Percentiles rank a stretch among this genome's conserved stretches.
These are phyloP conservation scores for Ulmus americana DNA, from an alignment of 331 rosid species.

Conservation along the genomic window DNA sequence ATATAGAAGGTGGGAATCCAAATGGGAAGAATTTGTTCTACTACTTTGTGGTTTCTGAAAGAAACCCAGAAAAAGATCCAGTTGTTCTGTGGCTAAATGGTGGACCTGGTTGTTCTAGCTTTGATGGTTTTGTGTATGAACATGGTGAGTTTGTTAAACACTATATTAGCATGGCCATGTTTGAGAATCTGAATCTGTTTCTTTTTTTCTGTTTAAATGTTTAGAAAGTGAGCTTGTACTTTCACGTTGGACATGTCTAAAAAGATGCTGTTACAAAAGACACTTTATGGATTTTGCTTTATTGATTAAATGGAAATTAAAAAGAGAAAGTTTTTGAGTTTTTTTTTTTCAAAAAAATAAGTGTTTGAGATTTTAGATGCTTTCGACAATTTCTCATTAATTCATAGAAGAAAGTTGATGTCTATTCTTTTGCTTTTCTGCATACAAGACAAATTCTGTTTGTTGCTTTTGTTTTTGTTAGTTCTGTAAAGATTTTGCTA, in stretches of 20 bases:
- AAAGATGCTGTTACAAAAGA: background rate
- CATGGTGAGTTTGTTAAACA: constrained; percentile 21
- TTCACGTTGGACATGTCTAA: constrained; percentile 5
- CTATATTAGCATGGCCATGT: background rate
- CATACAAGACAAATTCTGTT: constrained; percentile 7
- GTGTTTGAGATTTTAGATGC: background rate
- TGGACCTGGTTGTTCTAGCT: constrained; percentile 57
- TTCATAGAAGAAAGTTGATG: background rate
- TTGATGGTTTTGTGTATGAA: constrained; percentile 49
- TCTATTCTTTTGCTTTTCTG: background rate
- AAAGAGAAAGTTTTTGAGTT: background rate
- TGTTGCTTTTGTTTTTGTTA: background rate
- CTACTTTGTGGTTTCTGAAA: constrained; percentile 42
- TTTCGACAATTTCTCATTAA: background rate
- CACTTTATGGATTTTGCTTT: background rate
- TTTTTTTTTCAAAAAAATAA: background rate
- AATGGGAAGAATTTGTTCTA: constrained; percentile 35
- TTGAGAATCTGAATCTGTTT: background rate
- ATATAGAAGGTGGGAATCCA: constrained; percentile 8
- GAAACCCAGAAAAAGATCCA: constrained; percentile 34
- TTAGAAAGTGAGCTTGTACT: constrained; percentile 1
- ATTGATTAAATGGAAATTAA: background rate
- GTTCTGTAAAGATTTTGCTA: background rate
- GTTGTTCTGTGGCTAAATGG: constrained; percentile 55
- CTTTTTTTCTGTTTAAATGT: background rate